These are phyloP conservation scores for Trichoderma aggressivum DNA, from an alignment of 2,329 filamentous ascomycete species.

Conservation along the genomic window DNA sequence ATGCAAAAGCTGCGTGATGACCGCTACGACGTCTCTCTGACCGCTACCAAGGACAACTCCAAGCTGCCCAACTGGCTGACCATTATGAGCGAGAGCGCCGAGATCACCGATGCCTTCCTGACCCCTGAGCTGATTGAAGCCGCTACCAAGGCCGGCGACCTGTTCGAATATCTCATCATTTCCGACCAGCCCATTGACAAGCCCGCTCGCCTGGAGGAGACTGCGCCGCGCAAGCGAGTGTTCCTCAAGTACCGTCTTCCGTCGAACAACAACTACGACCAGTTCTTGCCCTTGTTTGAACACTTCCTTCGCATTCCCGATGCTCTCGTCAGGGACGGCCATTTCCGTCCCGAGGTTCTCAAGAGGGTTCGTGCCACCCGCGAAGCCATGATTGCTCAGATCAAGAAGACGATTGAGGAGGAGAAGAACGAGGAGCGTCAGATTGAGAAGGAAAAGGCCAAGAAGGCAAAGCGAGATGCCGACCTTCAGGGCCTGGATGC, in stretches of 20 bases:
- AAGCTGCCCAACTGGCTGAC: constrained; percentile 89
- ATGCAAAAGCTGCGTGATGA: constrained; percentile 91
- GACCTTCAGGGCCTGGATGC: constrained; percentile 73
- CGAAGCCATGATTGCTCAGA: constrained; percentile 74
- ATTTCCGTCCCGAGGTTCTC: constrained; percentile 86
- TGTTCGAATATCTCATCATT: constrained; percentile 80
- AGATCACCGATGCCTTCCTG: constrained; percentile 83
- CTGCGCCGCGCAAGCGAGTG: constrained; percentile 78
- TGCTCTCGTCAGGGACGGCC: constrained; percentile 68
- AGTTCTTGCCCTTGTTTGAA: constrained; percentile 70
- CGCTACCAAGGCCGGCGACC: constrained; percentile 71
- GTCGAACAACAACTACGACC: constrained; percentile 58
- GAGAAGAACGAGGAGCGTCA: constrained; percentile 76
- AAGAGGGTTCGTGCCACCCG: constrained; percentile 79
- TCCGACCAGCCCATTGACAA: constrained; percentile 87
- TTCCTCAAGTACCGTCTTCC: constrained; percentile 73
- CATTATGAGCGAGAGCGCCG: constrained; percentile 94
- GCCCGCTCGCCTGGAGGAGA: constrained; percentile 81
- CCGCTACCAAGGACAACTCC: constrained; percentile 84
- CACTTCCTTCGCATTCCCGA: constrained; percentile 86
- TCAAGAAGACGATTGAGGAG: constrained; percentile 76
- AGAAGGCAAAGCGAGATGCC: constrained; percentile 86
- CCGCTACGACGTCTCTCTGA: constrained; percentile 90
- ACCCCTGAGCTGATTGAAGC: constrained; percentile 84
- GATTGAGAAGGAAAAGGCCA: constrained; percentile 67